Percentiles rank a stretch among this genome's conserved stretches.
phyloP scores from a whole-genome alignment of 2,329 filamentous ascomycete genomes.

The Pyrenophora seminiperda region DNA sequence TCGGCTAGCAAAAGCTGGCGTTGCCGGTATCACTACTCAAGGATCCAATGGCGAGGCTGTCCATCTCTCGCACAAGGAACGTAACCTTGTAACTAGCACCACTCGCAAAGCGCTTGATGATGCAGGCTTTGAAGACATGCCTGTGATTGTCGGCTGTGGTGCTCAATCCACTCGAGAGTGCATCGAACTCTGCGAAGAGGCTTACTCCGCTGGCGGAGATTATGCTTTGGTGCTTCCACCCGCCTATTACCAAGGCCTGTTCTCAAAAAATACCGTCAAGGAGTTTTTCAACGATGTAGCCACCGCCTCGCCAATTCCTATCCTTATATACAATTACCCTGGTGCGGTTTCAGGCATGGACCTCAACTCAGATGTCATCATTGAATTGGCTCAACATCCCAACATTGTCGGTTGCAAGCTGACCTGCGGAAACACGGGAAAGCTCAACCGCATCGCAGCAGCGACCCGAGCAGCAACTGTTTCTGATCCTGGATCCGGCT shows the following conservation, averaged over 20 bases:
- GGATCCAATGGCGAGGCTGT: slow-evolving; percentile 85
- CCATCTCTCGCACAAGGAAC: slow-evolving; percentile 73
- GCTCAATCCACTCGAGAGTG: slow-evolving; percentile 75
- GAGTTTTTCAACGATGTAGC: slow-evolving; percentile 71
- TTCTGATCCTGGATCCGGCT: slow-evolving; percentile 55
- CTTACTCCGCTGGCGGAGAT: slow-evolving; percentile 71
- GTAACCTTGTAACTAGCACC: slow-evolving; percentile 68
- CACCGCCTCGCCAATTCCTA: slow-evolving; percentile 65
- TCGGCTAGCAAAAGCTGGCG: slow-evolving; percentile 72
- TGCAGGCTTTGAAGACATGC: slow-evolving; percentile 68
- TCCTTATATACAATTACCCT: slow-evolving; percentile 73
- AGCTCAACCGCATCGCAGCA: slow-evolving; percentile 65
- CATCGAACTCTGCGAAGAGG: slow-evolving; percentile 71
- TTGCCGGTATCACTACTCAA: slow-evolving; percentile 76
- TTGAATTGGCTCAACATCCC: slow-evolving; percentile 63
- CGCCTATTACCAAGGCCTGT: slow-evolving; percentile 73
- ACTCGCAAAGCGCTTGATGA: slow-evolving; percentile 72
- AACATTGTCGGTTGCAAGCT: slow-evolving; percentile 73
- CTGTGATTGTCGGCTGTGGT: slow-evolving; percentile 77
- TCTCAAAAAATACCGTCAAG: slow-evolving; percentile 63
- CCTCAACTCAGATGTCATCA: slow-evolving; percentile 66
- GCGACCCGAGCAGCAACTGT: slow-evolving; percentile 52
- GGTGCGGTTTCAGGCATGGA: slow-evolving; percentile 68
- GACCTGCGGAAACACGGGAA: slow-evolving; percentile 73
- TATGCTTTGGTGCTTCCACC: slow-evolving; percentile 78